Base-by-base conservation (phyloP, 495 filamentous ascomycete species). In the Xylaria scruposa region DNA sequence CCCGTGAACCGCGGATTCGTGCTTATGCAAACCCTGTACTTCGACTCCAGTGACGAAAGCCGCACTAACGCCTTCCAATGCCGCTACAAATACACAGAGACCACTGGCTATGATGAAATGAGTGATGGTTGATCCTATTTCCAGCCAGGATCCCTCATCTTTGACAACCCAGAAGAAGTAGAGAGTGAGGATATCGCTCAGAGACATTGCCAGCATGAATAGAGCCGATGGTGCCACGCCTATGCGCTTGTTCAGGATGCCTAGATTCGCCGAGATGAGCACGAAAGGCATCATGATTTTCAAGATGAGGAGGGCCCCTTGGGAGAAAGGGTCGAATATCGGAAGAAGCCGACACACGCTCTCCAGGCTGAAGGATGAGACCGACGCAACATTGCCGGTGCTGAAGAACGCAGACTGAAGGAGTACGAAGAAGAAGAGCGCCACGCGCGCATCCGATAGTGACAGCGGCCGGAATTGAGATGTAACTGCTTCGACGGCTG, bases 141-240 rank as follows among this genome's bases (percentile, higher is more conserved):
- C 97, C 65, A 99, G 83, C 97, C 97, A 99, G 46, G 90, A 94
- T 0, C 97, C 96, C 79, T 98, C 94, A 78, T 99, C 97, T 68
- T 90, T 90, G 8, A 99, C 97, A 78, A 97, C 91, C 88, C 91
- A 99, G 81, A 99, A 99, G 86, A 99, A 99, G 80, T 96, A 94
- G 67, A 99, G 85, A 5, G 97, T 98, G 76, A 98, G 85, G 58
- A 97, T 89, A 80, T 99, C 97, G 63, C 93, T 93, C 60, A 97
- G 88, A 19, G 93, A 91, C 90, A 97, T 97, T 54, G 97, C 94
- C 1, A 97, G 81, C 93, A 97, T 97, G 83, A 98, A 97, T 29
- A 99, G 84, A 21, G 93, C 94, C 29, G 92, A 93, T 10, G 90
- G 90, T 5, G 93, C 91, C 0, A 98, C 91, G 46, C 93, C 91